Percentiles rank a stretch among this genome's conserved stretches.
phyloP scores from a whole-genome alignment of 2,329 filamentous ascomycete genomes.

The Fusarium citri region DNA sequence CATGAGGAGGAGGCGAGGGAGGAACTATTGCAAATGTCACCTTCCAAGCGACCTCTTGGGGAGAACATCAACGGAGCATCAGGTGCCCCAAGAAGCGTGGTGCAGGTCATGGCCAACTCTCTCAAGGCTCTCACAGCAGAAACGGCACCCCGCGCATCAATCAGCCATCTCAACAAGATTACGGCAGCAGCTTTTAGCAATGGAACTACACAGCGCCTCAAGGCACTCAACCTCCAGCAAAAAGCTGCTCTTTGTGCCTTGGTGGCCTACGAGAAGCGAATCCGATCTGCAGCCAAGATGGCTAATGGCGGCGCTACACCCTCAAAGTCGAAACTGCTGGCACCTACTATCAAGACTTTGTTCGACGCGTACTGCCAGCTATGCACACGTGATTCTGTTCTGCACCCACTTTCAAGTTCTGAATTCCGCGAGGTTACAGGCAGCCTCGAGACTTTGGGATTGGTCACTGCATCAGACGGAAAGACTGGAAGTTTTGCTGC shows the following conservation, averaged over 20 bases:
- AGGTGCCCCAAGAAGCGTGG: slow-evolving; percentile 56
- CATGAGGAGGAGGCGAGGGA: slow-evolving; percentile 73
- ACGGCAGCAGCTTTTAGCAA: slow-evolving; percentile 92
- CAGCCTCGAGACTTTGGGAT: slow-evolving; percentile 87
- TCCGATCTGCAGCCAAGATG: slow-evolving; percentile 62
- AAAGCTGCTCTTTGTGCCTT: slow-evolving; percentile 94
- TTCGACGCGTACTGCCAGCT: slow-evolving; percentile 86
- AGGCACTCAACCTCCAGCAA: slow-evolving; percentile 92
- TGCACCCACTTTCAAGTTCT: slow-evolving; percentile 88
- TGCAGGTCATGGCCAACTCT: slow-evolving; percentile 64
- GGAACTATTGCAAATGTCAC: slow-evolving; percentile 68
- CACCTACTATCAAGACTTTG: slow-evolving; percentile 84
- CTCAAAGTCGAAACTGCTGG: slow-evolving; percentile 69
- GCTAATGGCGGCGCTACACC: slow-evolving; percentile 61
- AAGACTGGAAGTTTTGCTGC: slow-evolving; percentile 75
- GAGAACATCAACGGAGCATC: slow-evolving; percentile 80
- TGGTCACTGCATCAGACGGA: slow-evolving; percentile 77
- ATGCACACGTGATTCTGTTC: slow-evolving; percentile 87
- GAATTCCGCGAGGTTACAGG: slow-evolving; percentile 95
- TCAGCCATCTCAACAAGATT: slow-evolving; percentile 91
- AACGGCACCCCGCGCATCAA: slow-evolving; percentile 87
- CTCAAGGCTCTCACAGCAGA: slow-evolving; percentile 74
- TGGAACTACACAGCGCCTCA: slow-evolving; percentile 84
- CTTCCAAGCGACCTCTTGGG: slow-evolving; percentile 80
- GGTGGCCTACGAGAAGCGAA: slow-evolving; percentile 84